These are phyloP conservation scores for Fusarium illudens DNA, from an alignment of 2,329 filamentous ascomycete species.

Conservation along the genomic window DNA sequence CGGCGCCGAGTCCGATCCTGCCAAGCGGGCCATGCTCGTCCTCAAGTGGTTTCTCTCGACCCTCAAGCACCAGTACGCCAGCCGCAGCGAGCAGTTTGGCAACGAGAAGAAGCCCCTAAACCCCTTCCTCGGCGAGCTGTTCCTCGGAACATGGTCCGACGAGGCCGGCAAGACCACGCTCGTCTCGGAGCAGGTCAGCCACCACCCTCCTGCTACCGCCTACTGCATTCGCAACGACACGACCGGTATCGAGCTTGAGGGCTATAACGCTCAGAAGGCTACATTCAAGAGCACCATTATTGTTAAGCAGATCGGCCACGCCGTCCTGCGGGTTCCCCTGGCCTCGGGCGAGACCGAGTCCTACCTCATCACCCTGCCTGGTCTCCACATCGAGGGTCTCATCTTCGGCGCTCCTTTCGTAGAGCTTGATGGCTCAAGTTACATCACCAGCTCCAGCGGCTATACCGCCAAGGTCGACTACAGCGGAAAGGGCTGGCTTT, in stretches of 20 bases:
- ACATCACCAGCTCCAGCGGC: conserved; percentile 86
- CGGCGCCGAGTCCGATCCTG: conserved; percentile 78
- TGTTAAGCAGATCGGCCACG: conserved; percentile 94
- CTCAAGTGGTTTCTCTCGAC: conserved; percentile 96
- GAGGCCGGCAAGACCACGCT: conserved; percentile 82
- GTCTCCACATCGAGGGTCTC: conserved; percentile 91
- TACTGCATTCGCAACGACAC: conserved; percentile 91
- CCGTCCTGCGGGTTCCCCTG: conserved; percentile 76
- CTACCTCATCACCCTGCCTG: conserved; percentile 91
- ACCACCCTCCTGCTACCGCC: conserved; percentile 94
- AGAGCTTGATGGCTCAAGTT: conserved; percentile 85
- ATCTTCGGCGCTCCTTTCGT: conserved; percentile 88
- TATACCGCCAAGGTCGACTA: conserved; percentile 93
- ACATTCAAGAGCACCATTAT: conserved; percentile 94
- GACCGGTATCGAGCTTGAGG: conserved; percentile 80
- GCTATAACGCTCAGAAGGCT: conserved; percentile 96
- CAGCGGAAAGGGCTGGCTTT: conserved; percentile 91
- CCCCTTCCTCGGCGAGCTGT: conserved; percentile 94
- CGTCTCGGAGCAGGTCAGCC: conserved; percentile 92
- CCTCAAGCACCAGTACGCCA: conserved; percentile 84
- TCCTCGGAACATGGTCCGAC: conserved; percentile 90
- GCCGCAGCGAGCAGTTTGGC: conserved; percentile 78
- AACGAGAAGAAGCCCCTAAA: conserved; percentile 99
- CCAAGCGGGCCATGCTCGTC: conserved; percentile 86
- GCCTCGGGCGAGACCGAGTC: conserved; percentile 62